Conservation (phyloP, 2,329 filamentous ascomycete species). For the Phialocephala subalpina region DNA sequence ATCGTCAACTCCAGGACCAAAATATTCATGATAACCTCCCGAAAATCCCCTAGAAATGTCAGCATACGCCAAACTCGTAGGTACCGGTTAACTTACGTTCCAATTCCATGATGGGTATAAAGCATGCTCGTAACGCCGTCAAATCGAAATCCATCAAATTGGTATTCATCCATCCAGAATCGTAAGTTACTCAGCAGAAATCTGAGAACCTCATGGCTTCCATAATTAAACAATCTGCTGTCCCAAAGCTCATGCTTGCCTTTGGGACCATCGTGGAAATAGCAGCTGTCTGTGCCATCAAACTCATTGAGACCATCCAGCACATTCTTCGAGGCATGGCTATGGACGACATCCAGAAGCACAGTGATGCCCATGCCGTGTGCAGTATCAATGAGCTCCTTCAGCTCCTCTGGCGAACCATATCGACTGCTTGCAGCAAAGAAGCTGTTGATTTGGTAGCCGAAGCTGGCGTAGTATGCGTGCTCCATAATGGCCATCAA, state of each 20-base stretch:
- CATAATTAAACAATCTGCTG: conserved; percentile 96
- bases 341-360: conserved; percentile 94
- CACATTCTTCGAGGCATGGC: conserved; percentile 97
- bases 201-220: conserved; percentile 90
- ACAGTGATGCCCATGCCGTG: conserved; percentile 91
- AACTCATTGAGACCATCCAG: conserved; percentile 95
- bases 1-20: conserved; percentile 86
- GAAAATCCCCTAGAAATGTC: conserved; percentile 78
- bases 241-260: conserved; percentile 96
- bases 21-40: conserved; percentile 98
- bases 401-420: conserved; percentile 91
- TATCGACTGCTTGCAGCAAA: conserved; percentile 97
- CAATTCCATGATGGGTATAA: conserved; percentile 94
- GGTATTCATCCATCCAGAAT: conserved; percentile 99
- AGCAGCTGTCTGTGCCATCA: conserved; percentile 92
- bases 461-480: conserved; percentile 98
- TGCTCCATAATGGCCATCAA: conserved; percentile 99
- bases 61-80: conserved; percentile 17
- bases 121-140: conserved; percentile 99
- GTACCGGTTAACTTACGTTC: conserved; percentile 72
- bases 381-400: conserved; percentile 94
- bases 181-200: conserved; percentile 94
- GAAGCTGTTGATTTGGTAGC: conserved; percentile 99
- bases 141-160: conserved; percentile 96
- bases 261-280: conserved; percentile 89